These are phyloP conservation scores for Croton setiger DNA, from an alignment of 441 rosid species.

Conservation along the genomic window DNA sequence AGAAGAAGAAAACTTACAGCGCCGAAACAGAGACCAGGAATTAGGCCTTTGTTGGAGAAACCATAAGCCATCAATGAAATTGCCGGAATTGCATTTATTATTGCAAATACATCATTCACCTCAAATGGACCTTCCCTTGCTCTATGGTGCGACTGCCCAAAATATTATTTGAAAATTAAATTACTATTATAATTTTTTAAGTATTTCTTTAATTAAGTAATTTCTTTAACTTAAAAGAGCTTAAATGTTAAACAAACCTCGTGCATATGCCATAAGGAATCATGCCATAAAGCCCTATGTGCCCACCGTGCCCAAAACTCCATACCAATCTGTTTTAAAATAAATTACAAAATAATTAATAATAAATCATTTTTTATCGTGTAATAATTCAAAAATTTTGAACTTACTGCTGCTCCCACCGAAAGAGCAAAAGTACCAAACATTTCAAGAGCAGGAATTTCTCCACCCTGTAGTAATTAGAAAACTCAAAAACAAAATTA, in stretches of 20 bases:
- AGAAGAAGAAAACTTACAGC: slow-evolving; percentile 33
- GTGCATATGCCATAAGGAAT: slow-evolving; percentile 60
- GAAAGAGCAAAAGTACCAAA: slow-evolving; percentile 52
- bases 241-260: slow-evolving; percentile 31
- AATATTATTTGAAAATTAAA: neutral
- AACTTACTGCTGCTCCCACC: slow-evolving; percentile 53
- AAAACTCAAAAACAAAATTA: no score
- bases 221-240: no score
- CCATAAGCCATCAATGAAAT: slow-evolving; percentile 44
- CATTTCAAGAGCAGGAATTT: slow-evolving; percentile 45
- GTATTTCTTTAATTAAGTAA: no score
- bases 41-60: slow-evolving; percentile 40
- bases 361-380: neutral
- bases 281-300: slow-evolving; percentile 55
- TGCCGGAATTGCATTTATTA: slow-evolving; percentile 49
- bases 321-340: slow-evolving; percentile 48
- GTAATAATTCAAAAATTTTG: neutral
- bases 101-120: slow-evolving; percentile 49
- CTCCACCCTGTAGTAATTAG: slow-evolving; percentile 45
- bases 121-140: slow-evolving; percentile 51
- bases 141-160: slow-evolving; percentile 51
- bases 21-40: slow-evolving; percentile 55
- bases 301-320: slow-evolving; percentile 74
- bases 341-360: neutral
- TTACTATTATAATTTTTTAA: neutral